Base-by-base conservation (phyloP, 352 stramenopile genomes). In the Phytophthora agathidicida region DNA sequence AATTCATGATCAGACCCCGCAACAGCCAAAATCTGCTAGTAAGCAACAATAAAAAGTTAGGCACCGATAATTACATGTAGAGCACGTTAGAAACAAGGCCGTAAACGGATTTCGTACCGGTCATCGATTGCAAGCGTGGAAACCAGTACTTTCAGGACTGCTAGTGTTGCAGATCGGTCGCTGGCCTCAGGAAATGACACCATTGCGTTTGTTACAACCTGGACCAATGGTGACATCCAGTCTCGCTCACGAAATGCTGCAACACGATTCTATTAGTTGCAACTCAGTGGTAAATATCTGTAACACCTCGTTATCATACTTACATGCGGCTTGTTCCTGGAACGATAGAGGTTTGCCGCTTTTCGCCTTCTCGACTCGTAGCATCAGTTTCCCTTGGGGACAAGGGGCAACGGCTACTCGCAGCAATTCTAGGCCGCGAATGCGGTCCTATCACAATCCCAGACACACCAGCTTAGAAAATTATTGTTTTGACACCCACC, bases 181-280 rank as follows among this genome's bases (percentile, higher is more conserved):
- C 24, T 64, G 11, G 64, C 37, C 3, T 89, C 71, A 16, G 68
- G 58, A 49, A 83, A 82, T 14, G 79, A 84, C 7, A 93, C 71
- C 75, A 93, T 90, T n/a, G 74, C 71, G 17, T 87, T 91, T 2
- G 79, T 87, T 16, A 82, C 64, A 1, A 87, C 70, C 48, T 93
- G 74, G 16, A 89, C 60, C 11, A 90, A 50, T 8, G 75, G 66
- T 38, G 70, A 73, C 8, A 90, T 48, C 83, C 81, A 91, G 46
- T 89, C 77, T 24, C 70, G 56, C 0, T 58, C 28, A 5, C 43
- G 45, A 45, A 82, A 80, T 16, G 57, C 77, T 89, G 26, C 3
- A 56, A 24, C 13, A 11, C 9, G 31, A 35, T 33, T 27, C 26
- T 23, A 23, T 58, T 11, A 52, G 32, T 24, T 16, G 3, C 4